These are phyloP conservation scores for Leccinum broughii DNA, from an alignment of 768 basidiomycete species.

Conservation along the genomic window DNA sequence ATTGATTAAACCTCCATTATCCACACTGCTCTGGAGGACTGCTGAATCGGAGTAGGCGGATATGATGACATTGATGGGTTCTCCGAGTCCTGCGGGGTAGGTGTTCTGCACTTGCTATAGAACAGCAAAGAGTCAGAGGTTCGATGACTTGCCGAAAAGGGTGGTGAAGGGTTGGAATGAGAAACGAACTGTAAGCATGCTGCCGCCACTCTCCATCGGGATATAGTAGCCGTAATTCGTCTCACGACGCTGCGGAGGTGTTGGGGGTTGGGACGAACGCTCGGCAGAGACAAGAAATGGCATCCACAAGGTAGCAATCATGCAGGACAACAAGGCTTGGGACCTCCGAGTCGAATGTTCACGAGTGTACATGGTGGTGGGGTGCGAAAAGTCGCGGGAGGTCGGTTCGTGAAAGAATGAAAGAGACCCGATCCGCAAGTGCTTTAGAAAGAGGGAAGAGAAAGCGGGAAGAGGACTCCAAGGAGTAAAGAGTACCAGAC, in stretches of 20 bases:
- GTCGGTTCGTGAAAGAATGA: neutral
- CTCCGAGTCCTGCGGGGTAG: conserved; percentile 72
- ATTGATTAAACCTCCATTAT: conserved; percentile 75
- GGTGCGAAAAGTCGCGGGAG: neutral
- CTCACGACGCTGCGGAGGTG: conserved; percentile 20
- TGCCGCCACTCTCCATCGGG: conserved; percentile 58
- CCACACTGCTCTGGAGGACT: conserved; percentile 61
- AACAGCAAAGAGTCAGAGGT: conserved; percentile 1
- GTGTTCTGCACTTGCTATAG: conserved; percentile 54
- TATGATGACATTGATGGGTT: conserved; percentile 84
- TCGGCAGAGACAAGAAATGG: conserved; percentile 14
- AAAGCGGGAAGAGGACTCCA: neutral
- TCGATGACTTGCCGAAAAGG: neutral
- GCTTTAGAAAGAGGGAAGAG: neutral
- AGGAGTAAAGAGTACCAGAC: conserved; percentile 4
- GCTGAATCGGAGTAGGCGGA: conserved; percentile 70
- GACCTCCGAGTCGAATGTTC: neutral
- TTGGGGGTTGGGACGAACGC: neutral
- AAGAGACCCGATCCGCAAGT: neutral
- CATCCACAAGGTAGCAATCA: conserved; percentile 14
- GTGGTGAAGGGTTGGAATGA: neutral
- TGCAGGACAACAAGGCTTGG: conserved; percentile 1
- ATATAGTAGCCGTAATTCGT: conserved; percentile 55
- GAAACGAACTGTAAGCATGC: conserved; percentile 65
- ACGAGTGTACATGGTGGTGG: conserved; percentile 2